Evolutionary conservation across 257 asterid genomes (phyloP).

Genomic region (Forsythia suspensa): DNA sequence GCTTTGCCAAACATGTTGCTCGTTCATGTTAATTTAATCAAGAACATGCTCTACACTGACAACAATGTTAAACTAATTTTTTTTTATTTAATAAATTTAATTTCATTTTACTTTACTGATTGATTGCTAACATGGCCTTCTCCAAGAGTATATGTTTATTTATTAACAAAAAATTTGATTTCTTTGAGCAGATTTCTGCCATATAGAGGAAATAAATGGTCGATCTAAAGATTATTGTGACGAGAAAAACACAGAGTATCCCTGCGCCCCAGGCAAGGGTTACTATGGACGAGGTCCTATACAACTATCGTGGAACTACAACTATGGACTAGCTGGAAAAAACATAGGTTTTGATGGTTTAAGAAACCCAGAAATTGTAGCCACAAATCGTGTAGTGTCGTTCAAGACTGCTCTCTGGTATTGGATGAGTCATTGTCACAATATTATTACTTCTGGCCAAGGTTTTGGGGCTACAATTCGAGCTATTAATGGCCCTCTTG

Average conservation of each 20-base stretch:
- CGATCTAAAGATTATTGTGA: slow-evolving; percentile 27
- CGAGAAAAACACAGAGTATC: slow-evolving; percentile 15
- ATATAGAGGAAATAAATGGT: slow-evolving; percentile 26
- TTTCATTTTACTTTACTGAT: no score
- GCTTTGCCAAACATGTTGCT: no score
- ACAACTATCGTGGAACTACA: slow-evolving; percentile 39
- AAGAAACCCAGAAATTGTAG: slow-evolving; percentile 31
- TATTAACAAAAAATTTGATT: neutral
- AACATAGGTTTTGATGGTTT: slow-evolving; percentile 35
- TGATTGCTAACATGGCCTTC: no score
- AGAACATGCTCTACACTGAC: no score
- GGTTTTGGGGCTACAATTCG: slow-evolving; percentile 41
- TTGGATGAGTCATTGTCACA: slow-evolving; percentile 40
- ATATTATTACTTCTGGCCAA: slow-evolving; percentile 21
- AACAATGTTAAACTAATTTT: no score
- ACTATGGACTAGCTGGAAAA: slow-evolving; percentile 34
- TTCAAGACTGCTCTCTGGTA: slow-evolving; percentile 37
- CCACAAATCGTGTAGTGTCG: slow-evolving; percentile 16
- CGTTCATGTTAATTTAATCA: no score
- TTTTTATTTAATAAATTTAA: no score
- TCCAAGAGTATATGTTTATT: neutral
- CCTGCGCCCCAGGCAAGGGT: slow-evolving; percentile 19
- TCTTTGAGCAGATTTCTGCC: slow-evolving; percentile 26
- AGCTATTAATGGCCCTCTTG: slow-evolving; percentile 25
- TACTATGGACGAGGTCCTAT: slow-evolving; percentile 41